Evolutionary conservation across 495 filamentous ascomycete genomes (phyloP).

Genomic region (Penicillium herquei): DNA sequence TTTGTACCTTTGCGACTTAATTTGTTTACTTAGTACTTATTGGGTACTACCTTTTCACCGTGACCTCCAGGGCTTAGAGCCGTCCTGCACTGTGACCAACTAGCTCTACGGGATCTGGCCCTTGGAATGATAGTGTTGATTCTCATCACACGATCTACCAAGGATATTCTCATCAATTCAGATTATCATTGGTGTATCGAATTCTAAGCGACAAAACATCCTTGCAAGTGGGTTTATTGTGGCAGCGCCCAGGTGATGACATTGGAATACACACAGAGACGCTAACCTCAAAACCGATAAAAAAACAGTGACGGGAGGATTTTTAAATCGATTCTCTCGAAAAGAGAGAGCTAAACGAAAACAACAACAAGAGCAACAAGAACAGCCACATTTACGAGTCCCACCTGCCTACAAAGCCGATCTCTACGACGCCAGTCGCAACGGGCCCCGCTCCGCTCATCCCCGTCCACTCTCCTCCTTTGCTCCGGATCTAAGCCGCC

Average conservation of each 20-base stretch:
- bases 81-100: slow-evolving; percentile 2
- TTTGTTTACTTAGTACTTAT: neutral
- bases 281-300: slow-evolving; percentile 8
- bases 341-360: slow-evolving; percentile 30
- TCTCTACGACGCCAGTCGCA: slow-evolving; percentile 6
- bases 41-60: neutral
- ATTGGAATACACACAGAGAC: slow-evolving; percentile 1
- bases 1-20: neutral
- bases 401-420: slow-evolving; percentile 20
- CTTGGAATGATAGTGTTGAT: neutral
- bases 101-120: neutral
- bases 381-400: slow-evolving; percentile 7
- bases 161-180: neutral
- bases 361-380: slow-evolving; percentile 10
- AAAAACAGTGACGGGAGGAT: slow-evolving; percentile 21
- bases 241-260: slow-evolving; percentile 6
- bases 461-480: slow-evolving; percentile 31
- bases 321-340: slow-evolving; percentile 24
- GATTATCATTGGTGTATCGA: slow-evolving; percentile 14
- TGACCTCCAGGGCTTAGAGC: neutral
- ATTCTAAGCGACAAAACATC: slow-evolving; percentile 2
- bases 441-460: slow-evolving; percentile 20
- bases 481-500: slow-evolving; percentile 24
- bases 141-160: slow-evolving; percentile 13
- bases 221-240: slow-evolving; percentile 21